Percentiles rank a stretch among this genome's conserved stretches.
These are phyloP conservation scores for Cordia subcordata DNA, from an alignment of 257 asterid genomes.

Conservation along the genomic window DNA sequence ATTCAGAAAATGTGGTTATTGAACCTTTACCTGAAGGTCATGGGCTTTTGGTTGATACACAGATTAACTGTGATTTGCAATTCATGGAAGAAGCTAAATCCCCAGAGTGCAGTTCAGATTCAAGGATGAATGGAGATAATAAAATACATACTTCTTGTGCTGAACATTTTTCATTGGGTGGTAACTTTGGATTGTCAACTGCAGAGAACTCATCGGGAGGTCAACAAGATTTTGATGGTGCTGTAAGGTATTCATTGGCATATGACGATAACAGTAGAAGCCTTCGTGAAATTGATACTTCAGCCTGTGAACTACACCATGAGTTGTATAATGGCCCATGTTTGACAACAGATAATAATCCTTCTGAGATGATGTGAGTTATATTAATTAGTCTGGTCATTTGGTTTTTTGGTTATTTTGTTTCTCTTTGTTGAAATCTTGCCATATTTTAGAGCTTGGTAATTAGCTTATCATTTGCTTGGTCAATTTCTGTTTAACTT, in stretches of 20 bases:
- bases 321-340: slow-evolving; percentile 22
- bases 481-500: slow-evolving; percentile 1
- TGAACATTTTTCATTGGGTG: slow-evolving; percentile 9
- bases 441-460: too few relatives aligned
- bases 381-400: neutral
- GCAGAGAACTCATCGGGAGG: slow-evolving; percentile 10
- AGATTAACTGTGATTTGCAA: slow-evolving; percentile 1
- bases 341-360: slow-evolving; percentile 1
- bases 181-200: neutral
- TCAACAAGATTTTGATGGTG: slow-evolving; percentile 2
- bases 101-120: slow-evolving; percentile 2
- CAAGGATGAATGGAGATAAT: neutral
- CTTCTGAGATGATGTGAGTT: slow-evolving; percentile 39
- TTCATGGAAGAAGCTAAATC: slow-evolving; percentile 1
- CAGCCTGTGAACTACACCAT: slow-evolving; percentile 11
- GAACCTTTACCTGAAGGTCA: slow-evolving; percentile 27
- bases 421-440: neutral
- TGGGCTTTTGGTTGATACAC: slow-evolving; percentile 2
- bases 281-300: slow-evolving; percentile 24
- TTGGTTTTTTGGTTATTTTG: neutral
- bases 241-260: slow-evolving; percentile 1
- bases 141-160: slow-evolving; percentile 7
- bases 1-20: slow-evolving; percentile 13
- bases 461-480: too few relatives aligned
- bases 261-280: slow-evolving; percentile 20